phyloP scores from a whole-genome alignment of 495 filamentous ascomycete genomes.

The Tuber calosporum region DNA sequence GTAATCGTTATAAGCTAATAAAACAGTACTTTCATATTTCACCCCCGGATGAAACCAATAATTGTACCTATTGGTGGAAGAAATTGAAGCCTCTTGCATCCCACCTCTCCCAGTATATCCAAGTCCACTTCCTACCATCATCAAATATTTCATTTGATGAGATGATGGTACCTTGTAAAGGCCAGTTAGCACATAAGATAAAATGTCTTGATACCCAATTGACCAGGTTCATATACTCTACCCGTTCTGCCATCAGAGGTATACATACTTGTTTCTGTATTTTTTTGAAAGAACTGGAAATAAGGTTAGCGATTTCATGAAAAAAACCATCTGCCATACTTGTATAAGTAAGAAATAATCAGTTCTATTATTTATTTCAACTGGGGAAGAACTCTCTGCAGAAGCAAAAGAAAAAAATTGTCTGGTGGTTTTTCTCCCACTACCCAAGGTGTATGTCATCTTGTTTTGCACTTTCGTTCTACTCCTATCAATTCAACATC shows the following conservation, averaged over 20 bases:
- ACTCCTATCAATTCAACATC: too few species aligned
- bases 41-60: not conserved
- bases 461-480: too few species aligned
- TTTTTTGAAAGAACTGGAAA: slow-evolving; percentile 10
- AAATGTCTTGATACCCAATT: not conserved
- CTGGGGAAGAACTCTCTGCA: slow-evolving; percentile 8
- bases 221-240: slow-evolving; percentile 20
- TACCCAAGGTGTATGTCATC: too few species aligned
- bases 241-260: slow-evolving; percentile 7
- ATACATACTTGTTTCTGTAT: slow-evolving; percentile 15
- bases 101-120: not conserved
- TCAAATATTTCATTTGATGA: slow-evolving; percentile 22
- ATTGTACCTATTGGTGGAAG: slow-evolving; percentile 11
- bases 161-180: slow-evolving; percentile 15
- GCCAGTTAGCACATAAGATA: too few species aligned
- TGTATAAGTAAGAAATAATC: too few species aligned
- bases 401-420: too few species aligned
- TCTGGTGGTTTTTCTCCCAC: too few species aligned
- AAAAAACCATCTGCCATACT: slow-evolving; percentile 10
- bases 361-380: slow-evolving; percentile 3
- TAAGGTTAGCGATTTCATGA: not conserved
- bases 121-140: not conserved
- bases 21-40: slow-evolving; percentile 16
- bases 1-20: slow-evolving; percentile 16
- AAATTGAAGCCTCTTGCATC: slow-evolving; percentile 18